Conservation (phyloP, 495 filamentous ascomycete species). For the Tuber microsphaerosporum region DNA sequence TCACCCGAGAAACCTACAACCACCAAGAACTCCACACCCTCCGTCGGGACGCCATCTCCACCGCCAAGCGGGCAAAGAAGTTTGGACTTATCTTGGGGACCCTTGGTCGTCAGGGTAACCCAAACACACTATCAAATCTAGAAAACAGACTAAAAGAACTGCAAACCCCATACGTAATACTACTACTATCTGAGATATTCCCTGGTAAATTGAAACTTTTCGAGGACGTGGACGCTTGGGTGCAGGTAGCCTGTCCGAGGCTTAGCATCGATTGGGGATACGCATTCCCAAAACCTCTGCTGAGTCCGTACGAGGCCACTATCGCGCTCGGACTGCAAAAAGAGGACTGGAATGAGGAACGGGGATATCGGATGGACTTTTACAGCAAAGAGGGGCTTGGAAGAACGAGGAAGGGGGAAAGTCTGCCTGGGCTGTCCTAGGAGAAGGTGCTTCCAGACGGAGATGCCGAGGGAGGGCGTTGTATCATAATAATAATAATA, state of each 20-base stretch:
- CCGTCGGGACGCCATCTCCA: slow-evolving; percentile 65
- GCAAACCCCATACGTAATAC: slow-evolving; percentile 69
- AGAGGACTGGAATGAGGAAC: slow-evolving; percentile 64
- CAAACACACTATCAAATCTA: slow-evolving; percentile 79
- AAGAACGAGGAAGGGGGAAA: slow-evolving; percentile 56
- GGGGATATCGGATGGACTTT: slow-evolving; percentile 91
- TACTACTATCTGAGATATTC: slow-evolving; percentile 89
- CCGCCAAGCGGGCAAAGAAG: slow-evolving; percentile 67
- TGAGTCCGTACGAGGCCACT: slow-evolving; percentile 92
- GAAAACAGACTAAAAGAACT: slow-evolving; percentile 62
- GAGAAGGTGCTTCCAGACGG: background rate
- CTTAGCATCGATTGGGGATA: slow-evolving; percentile 99
- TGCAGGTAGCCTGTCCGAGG: slow-evolving; percentile 90
- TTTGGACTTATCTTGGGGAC: slow-evolving; percentile 94
- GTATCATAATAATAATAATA: background rate
- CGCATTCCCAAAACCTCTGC: slow-evolving; percentile 76
- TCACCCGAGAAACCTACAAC: slow-evolving; percentile 82
- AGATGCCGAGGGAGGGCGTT: background rate
- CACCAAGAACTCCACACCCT: slow-evolving; percentile 82
- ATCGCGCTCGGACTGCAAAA: slow-evolving; percentile 66
- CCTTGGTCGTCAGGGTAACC: slow-evolving; percentile 89
- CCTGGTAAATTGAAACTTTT: slow-evolving; percentile 89
- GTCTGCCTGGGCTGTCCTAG: slow-evolving; percentile 15
- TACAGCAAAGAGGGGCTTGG: slow-evolving; percentile 90
- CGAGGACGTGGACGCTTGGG: slow-evolving; percentile 90